These are phyloP conservation scores for Aspergillus sp. DNA, from an alignment of 2,329 filamentous ascomycete genomes.

Conservation along the genomic window DNA sequence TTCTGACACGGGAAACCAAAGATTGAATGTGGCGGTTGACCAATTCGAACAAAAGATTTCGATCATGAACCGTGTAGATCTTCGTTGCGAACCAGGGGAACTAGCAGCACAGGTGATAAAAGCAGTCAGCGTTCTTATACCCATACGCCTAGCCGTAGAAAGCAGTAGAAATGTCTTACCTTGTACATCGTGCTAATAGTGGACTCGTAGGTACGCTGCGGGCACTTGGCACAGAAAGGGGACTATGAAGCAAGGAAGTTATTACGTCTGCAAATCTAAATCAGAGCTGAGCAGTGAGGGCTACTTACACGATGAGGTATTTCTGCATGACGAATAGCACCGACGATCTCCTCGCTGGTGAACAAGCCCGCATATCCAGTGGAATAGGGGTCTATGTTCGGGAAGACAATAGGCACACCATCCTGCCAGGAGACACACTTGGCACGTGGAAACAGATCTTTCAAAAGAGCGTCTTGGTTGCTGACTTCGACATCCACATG, in stretches of 20 bases:
- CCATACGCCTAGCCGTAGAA: background rate
- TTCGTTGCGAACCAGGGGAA: constrained; percentile 47
- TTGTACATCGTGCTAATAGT: constrained; percentile 50
- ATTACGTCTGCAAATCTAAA: no score
- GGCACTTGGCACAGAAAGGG: constrained; percentile 45
- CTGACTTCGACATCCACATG: constrained; percentile 43
- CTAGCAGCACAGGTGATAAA: constrained; percentile 21
- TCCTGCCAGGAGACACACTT: constrained; percentile 45
- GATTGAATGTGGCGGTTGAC: constrained; percentile 59
- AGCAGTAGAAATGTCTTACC: constrained; percentile 19
- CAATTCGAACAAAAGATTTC: constrained; percentile 41
- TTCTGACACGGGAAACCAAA: constrained; percentile 60
- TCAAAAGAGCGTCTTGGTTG: constrained; percentile 46
- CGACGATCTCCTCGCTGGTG: constrained; percentile 46
- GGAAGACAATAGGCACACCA: constrained; percentile 27
- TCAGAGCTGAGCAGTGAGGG: background rate
- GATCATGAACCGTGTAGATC: constrained; percentile 44
- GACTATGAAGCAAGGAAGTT: constrained; percentile 30
- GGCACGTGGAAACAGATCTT: constrained; percentile 47
- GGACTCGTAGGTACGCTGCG: constrained; percentile 50
- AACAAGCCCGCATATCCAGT: constrained; percentile 49
- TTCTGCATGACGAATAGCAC: constrained; percentile 44
- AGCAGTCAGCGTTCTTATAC: background rate
- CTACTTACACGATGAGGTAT: constrained; percentile 45
- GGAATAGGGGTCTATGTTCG: constrained; percentile 40